Conservation (phyloP, 768 basidiomycete species). For the Plicaturopsis crispa region DNA sequence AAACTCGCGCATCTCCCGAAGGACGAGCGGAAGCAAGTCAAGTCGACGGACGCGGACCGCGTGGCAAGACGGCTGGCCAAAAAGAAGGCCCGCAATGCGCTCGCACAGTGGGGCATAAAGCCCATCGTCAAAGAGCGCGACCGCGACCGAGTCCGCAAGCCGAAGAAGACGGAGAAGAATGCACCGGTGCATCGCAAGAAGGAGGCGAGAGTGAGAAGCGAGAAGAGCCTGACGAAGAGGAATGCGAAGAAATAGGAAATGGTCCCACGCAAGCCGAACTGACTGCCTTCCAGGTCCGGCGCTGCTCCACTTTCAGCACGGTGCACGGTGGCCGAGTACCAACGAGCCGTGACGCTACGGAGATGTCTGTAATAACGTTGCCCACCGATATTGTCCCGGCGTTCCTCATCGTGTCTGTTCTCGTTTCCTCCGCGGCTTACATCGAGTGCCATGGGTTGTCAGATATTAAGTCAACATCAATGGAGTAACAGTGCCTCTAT, state of each 20-base stretch:
- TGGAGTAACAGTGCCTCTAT: no score
- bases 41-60: constrained; percentile 73
- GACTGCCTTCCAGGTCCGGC: no score
- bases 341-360: no score
- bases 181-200: constrained; percentile 11
- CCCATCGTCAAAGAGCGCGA: constrained; percentile 23
- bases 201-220: constrained; percentile 41
- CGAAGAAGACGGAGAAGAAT: constrained; percentile 14
- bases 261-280: no score
- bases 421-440: no score
- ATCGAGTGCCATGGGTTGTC: no score
- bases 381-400: no score
- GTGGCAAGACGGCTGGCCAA: constrained; percentile 82
- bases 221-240: constrained; percentile 43
- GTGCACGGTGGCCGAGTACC: no score
- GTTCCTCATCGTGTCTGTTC: no score
- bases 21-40: constrained; percentile 79
- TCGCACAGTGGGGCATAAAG: constrained; percentile 32
- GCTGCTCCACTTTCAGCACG: no score
- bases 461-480: no score
- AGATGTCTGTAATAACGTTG: no score
- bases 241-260: constrained; percentile 47
- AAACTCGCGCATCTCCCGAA: constrained; percentile 73
- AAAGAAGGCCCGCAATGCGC: constrained; percentile 66
- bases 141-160: constrained; percentile 31